Conservation (phyloP, 1,284 basidiomycete genomes). For the Moesziomyces sp. region DNA sequence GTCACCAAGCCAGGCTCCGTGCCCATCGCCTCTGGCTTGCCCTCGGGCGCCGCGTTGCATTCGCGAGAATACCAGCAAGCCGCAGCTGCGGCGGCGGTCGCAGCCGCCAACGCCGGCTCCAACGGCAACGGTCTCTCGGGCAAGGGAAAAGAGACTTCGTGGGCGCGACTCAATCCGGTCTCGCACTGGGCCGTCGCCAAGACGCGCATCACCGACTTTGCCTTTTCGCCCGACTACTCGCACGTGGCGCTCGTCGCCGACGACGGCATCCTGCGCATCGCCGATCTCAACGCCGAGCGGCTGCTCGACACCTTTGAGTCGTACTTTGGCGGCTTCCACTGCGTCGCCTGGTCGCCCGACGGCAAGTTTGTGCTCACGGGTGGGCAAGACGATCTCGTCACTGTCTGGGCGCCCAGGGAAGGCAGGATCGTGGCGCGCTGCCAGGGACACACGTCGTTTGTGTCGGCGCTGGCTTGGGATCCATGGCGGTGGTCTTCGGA, state of each 20-base stretch:
- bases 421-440: slow-evolving; percentile 84
- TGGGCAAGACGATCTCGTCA: slow-evolving; percentile 93
- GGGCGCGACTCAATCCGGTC: slow-evolving; percentile 56
- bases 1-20: slow-evolving; percentile 45
- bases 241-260: slow-evolving; percentile 56
- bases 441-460: slow-evolving; percentile 95
- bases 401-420: slow-evolving; percentile 68
- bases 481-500: slow-evolving; percentile 74
- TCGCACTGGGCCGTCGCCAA: slow-evolving; percentile 56
- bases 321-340: slow-evolving; percentile 73
- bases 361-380: slow-evolving; percentile 87
- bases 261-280: slow-evolving; percentile 58
- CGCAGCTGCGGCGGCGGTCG: slow-evolving; percentile 30
- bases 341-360: slow-evolving; percentile 93
- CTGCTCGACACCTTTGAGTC: slow-evolving; percentile 55
- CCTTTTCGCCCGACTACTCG: slow-evolving; percentile 58
- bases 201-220: slow-evolving; percentile 55
- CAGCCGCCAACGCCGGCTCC: slow-evolving; percentile 24
- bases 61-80: slow-evolving; percentile 43
- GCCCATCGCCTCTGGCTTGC: slow-evolving; percentile 41
- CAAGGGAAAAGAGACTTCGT: slow-evolving; percentile 46
- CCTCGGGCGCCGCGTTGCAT: slow-evolving; percentile 15
- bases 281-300: slow-evolving; percentile 57
- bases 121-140: slow-evolving; percentile 41
- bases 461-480: slow-evolving; percentile 89